Percentiles rank a stretch among this genome's conserved stretches.
Conservation (phyloP, 805 yeast genomes). For the Myxozyma neglecta region DNA sequence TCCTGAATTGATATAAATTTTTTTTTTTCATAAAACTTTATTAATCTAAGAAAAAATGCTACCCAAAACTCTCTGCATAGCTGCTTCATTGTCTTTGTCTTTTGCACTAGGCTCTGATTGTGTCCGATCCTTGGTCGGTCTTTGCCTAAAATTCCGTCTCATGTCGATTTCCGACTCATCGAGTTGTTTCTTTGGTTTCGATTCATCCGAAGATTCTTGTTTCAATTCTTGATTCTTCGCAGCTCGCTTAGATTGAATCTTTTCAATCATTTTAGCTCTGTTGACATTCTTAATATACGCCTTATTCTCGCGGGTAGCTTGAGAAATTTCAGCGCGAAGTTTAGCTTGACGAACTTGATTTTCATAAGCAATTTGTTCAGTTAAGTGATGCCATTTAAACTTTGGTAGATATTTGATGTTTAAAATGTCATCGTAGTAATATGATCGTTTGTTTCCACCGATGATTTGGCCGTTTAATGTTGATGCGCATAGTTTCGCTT, state of each 20-base stretch:
- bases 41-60: constrained; percentile 26
- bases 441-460: constrained; percentile 90
- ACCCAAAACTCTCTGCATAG: constrained; percentile 21
- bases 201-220: constrained; percentile 17
- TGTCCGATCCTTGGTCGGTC: constrained; percentile 50
- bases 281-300: constrained; percentile 82
- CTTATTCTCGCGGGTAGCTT: constrained; percentile 83
- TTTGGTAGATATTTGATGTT: constrained; percentile 86
- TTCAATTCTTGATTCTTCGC: constrained; percentile 39
- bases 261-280: constrained; percentile 73
- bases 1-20: background rate
- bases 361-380: constrained; percentile 89
- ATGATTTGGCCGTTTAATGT: constrained; percentile 84
- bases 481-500: constrained; percentile 83
- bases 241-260: constrained; percentile 56
- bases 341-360: constrained; percentile 85
- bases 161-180: constrained; percentile 41
- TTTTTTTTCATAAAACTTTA: background rate
- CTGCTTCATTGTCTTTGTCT: constrained; percentile 17
- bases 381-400: constrained; percentile 92
- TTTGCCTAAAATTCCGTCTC: constrained; percentile 68
- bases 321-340: constrained; percentile 82
- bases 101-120: constrained; percentile 6
- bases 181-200: constrained; percentile 12
- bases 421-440: constrained; percentile 90